These are phyloP conservation scores for Emydomyces testavorans DNA, from an alignment of 2,329 filamentous ascomycete species.

Conservation along the genomic window DNA sequence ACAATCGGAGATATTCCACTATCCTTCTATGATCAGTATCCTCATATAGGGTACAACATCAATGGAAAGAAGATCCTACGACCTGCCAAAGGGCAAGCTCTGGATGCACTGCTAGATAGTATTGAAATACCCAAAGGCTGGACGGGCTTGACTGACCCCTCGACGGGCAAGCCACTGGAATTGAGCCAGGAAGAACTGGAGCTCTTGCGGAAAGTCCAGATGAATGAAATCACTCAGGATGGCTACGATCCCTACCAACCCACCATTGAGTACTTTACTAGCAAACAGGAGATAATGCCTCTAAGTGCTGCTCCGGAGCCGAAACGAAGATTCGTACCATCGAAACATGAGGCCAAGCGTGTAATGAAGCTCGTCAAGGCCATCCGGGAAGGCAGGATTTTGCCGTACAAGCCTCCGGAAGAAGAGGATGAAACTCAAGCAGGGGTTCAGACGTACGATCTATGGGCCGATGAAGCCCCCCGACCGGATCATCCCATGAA, in stretches of 20 bases:
- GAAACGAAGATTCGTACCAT: conserved; percentile 88
- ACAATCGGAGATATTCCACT: conserved; percentile 93
- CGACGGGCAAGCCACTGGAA: conserved; percentile 84
- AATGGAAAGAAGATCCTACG: conserved; percentile 97
- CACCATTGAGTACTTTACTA: conserved; percentile 87
- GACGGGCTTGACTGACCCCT: conserved; percentile 88
- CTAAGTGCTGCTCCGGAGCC: conserved; percentile 89
- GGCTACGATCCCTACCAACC: conserved; percentile 91
- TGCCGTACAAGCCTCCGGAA: conserved; percentile 71
- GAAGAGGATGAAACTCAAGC: conserved; percentile 63
- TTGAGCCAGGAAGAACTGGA: conserved; percentile 80
- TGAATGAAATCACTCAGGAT: conserved; percentile 76
- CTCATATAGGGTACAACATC: conserved; percentile 97
- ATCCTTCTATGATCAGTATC: conserved; percentile 93
- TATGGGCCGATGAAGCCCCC: conserved; percentile 88
- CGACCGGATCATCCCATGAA: conserved; percentile 83
- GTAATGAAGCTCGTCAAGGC: conserved; percentile 96
- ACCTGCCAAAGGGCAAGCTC: conserved; percentile 80
- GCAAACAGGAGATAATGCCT: conserved; percentile 85
- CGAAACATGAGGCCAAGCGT: conserved; percentile 91
- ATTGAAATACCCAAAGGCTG: conserved; percentile 96
- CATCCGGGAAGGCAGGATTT: conserved; percentile 84
- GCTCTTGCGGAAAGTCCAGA: conserved; percentile 74
- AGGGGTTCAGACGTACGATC: conserved; percentile 65
- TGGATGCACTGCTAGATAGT: conserved; percentile 87